Evolutionary conservation across 2,329 filamentous ascomycete genomes (phyloP).

Genomic region (Penicillium corylophilum): DNA sequence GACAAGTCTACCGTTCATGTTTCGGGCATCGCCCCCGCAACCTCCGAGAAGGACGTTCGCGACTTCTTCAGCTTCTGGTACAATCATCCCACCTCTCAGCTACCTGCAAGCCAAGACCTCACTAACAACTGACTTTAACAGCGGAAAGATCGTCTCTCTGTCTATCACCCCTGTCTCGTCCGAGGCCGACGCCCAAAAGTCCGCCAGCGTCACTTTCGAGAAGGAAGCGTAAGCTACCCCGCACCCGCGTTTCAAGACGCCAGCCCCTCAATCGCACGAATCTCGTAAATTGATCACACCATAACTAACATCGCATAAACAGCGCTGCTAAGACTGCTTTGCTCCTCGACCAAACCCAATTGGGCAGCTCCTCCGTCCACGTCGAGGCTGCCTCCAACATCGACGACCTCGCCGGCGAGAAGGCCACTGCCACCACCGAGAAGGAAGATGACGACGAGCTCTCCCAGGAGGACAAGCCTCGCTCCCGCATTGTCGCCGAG

Average conservation of each 20-base stretch:
- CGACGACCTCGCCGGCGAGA: slow-evolving; percentile 61
- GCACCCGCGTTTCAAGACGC: slow-evolving; percentile 18
- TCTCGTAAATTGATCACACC: not conserved
- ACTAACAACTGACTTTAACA: slow-evolving; percentile 40
- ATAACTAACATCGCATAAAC: slow-evolving; percentile 4
- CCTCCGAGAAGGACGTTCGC: slow-evolving; percentile 83
- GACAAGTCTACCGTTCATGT: slow-evolving; percentile 72
- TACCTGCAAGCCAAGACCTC: not conserved
- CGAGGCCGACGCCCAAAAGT: slow-evolving; percentile 64
- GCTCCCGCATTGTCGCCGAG: slow-evolving; percentile 88
- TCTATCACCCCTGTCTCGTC: slow-evolving; percentile 65
- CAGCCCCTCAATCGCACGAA: slow-evolving; percentile 6
- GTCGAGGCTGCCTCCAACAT: slow-evolving; percentile 71
- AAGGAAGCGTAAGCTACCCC: slow-evolving; percentile 69
- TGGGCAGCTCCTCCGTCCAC: slow-evolving; percentile 72
- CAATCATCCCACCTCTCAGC: slow-evolving; percentile 28
- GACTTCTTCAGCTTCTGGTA: slow-evolving; percentile 98
- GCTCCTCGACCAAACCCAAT: slow-evolving; percentile 93
- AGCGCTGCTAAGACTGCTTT: slow-evolving; percentile 90
- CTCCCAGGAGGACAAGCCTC: slow-evolving; percentile 94
- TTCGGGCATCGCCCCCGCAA: slow-evolving; percentile 79
- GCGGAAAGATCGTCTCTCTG: slow-evolving; percentile 86
- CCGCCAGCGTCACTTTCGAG: slow-evolving; percentile 92
- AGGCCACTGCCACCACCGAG: slow-evolving; percentile 54
- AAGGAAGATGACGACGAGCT: slow-evolving; percentile 66